phyloP scores from a whole-genome alignment of 371 early-diverging fungal genomes.

The Mortierella polycephala region DNA sequence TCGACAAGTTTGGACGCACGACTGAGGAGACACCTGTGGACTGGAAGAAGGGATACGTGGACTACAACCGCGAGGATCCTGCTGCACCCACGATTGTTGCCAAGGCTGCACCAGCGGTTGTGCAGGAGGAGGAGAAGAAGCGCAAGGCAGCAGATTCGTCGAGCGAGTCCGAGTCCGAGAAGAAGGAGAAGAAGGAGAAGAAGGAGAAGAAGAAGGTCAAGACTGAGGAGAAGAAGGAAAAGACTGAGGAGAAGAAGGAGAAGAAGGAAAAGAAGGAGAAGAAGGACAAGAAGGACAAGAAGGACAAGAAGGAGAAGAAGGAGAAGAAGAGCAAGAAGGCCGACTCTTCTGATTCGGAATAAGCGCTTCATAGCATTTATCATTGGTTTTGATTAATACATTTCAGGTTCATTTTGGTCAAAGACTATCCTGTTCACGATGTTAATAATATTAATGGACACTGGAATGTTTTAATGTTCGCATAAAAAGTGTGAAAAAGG shows the following conservation, averaged over 20 bases:
- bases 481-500: not conserved
- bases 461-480: not conserved
- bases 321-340: constrained; percentile 53
- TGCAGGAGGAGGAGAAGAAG: constrained; percentile 40
- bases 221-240: constrained; percentile 44
- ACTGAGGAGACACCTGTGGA: constrained; percentile 84
- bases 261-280: constrained; percentile 46
- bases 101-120: constrained; percentile 18
- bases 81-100: constrained; percentile 47
- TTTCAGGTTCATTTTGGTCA: not conserved
- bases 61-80: constrained; percentile 62
- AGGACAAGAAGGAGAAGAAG: too few relatives aligned
- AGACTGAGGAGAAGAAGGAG: constrained; percentile 60
- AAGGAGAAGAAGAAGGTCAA: constrained; percentile 56
- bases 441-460: not conserved
- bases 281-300: constrained; percentile 8
- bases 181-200: constrained; percentile 50
- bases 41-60: constrained; percentile 80
- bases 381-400: not conserved
- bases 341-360: constrained; percentile 36
- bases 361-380: constrained; percentile 8
- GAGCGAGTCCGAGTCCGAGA: constrained; percentile 57
- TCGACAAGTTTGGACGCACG: constrained; percentile 95
- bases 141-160: constrained; percentile 54
- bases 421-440: not conserved